phyloP scores from a whole-genome alignment of 768 basidiomycete genomes.

The Naganishia vishniacii region DNA sequence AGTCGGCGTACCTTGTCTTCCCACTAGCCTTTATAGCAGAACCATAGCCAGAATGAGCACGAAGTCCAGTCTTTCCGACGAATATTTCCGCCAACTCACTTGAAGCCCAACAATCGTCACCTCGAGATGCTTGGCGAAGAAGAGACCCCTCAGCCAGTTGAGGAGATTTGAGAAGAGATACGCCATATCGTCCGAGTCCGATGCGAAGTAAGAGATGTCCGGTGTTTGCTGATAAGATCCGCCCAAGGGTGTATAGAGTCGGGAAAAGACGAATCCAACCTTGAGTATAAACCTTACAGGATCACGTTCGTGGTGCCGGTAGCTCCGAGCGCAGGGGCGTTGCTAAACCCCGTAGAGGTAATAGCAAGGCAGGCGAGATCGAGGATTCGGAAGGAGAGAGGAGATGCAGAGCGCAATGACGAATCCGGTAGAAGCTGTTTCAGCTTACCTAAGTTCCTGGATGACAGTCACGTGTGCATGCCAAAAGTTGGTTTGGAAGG shows the following conservation, averaged over 20 bases:
- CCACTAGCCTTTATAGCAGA: slow-evolving; percentile 66
- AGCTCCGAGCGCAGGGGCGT: too few species aligned
- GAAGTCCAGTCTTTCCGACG: not conserved
- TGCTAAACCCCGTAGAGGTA: too few species aligned
- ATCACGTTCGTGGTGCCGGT: too few species aligned
- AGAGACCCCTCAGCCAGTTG: slow-evolving; percentile 62
- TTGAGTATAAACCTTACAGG: too few species aligned
- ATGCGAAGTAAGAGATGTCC: too few species aligned
- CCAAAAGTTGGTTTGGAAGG: slow-evolving; percentile 12
- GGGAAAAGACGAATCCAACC: too few species aligned
- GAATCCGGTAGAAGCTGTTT: not conserved
- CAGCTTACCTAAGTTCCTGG: slow-evolving; percentile 4
- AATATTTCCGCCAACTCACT: slow-evolving; percentile 50
- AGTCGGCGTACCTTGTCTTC: slow-evolving; percentile 64
- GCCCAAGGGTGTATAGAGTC: too few species aligned
- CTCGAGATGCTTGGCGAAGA: slow-evolving; percentile 82
- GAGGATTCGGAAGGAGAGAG: not conserved
- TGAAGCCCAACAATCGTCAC: slow-evolving; percentile 88
- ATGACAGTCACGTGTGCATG: not conserved
- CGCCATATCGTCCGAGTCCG: slow-evolving; percentile 51
- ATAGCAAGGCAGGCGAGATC: not conserved
- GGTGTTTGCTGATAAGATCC: too few species aligned
- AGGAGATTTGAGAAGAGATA: slow-evolving; percentile 56
- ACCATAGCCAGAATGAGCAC: not conserved
- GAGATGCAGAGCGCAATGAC: not conserved